A percentile compares a stretch with the other conserved stretches of the same genome.
phyloP scores from a whole-genome alignment of 768 basidiomycete species.

The Lactarius akahatsu region DNA sequence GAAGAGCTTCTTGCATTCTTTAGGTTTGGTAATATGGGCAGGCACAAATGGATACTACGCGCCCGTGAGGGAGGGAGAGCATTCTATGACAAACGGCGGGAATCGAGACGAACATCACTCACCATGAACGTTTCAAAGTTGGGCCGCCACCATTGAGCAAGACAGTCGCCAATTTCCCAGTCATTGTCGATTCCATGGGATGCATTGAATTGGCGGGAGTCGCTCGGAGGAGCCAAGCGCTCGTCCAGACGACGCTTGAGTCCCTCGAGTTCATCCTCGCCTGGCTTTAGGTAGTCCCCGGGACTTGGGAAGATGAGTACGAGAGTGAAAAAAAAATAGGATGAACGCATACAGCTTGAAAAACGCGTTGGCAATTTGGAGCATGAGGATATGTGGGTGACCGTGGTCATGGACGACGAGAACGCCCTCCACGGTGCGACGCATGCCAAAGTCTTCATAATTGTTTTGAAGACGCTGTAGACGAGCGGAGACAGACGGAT shows the following conservation, averaged over 20 bases:
- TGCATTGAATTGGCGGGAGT: constrained; percentile 71
- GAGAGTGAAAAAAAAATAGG: constrained; percentile 8
- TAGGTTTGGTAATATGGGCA: constrained; percentile 95
- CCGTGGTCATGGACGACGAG: constrained; percentile 95
- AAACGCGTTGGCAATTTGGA: constrained; percentile 98
- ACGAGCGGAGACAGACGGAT: constrained; percentile 92
- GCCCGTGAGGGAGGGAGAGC: constrained; percentile 7
- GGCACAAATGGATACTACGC: constrained; percentile 88
- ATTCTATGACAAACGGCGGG: not conserved
- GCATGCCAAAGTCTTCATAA: constrained; percentile 97
- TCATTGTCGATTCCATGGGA: constrained; percentile 80
- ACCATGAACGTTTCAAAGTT: constrained; percentile 99
- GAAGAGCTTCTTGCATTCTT: constrained; percentile 96
- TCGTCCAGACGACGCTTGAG: constrained; percentile 87
- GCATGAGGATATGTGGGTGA: constrained; percentile 95
- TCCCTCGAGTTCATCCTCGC: constrained; percentile 90
- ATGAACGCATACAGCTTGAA: constrained; percentile 84
- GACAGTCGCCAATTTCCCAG: constrained; percentile 95
- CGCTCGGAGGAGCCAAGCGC: constrained; percentile 76
- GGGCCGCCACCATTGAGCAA: constrained; percentile 98
- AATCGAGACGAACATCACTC: constrained; percentile 35
- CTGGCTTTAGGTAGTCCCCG: constrained; percentile 97
- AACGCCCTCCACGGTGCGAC: constrained; percentile 89
- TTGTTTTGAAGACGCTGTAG: constrained; percentile 93
- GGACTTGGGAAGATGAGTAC: constrained; percentile 52